Base-by-base conservation (phyloP, 2,329 filamentous ascomycete genomes). In the Fonsecaea pedrosoi region DNA sequence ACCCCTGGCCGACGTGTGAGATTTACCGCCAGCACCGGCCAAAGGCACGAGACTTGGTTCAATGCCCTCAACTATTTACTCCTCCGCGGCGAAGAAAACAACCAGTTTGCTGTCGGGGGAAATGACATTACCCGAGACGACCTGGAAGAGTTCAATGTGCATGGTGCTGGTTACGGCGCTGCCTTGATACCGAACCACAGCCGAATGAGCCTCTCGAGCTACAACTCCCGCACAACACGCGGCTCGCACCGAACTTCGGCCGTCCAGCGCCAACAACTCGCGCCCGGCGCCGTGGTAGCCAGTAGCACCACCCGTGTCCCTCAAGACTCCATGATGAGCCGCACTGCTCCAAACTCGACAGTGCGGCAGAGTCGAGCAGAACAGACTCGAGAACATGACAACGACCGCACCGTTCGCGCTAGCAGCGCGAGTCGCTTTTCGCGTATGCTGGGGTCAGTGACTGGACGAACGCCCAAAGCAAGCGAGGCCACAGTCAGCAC, bases 41-140 rank as follows among this genome's bases (percentile, higher is more conserved):
- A 97, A 77, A 87, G 95, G 68, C 95, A 99, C 75, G 95, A 99
- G 81, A 98, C 94, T 0, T 99, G 95, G 95, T 97, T 95, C 84
- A 98, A 98, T 75, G 94, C 95, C 0, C 84, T 99, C 62, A 96
- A 92, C 1, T 99, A 99, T 77, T 86, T 99, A 13, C 85, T 98
- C 40, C 85, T 97, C 35, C 89, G 94, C 54, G 93, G 89, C 32
- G 78, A 84, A 15, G 82, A 82, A 56, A 85, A 54, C 21, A 62
- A 50, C 10, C 50, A 35, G 18, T 68, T 70, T 53, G 53, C 82
- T n/a, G 85, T 86, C 60, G 82, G 80, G 45, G 76, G 75, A 6
- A 86, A 88, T 71, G 83, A 85, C 3, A 85, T 91, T 69, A 89
- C 82, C 4, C 74, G 83, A 59, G 85, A 87, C 60, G 87, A 89